Percentiles rank a stretch among this genome's conserved stretches.
Evolutionary conservation across 108 stramenopile species (phyloP).

Genomic region (Aurantiochytrium sp.): DNA sequence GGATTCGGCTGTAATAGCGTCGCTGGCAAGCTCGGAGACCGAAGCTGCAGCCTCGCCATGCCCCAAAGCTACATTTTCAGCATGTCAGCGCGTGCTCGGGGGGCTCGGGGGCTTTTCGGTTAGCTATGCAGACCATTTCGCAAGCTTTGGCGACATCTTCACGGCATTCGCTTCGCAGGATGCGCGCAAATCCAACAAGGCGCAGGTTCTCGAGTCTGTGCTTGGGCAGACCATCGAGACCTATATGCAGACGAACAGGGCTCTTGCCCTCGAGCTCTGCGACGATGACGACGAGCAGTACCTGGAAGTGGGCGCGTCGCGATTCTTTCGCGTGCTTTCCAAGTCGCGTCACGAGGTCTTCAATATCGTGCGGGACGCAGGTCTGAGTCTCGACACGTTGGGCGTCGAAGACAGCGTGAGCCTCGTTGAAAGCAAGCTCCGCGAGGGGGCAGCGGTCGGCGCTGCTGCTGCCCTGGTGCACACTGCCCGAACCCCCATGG

Average conservation of each 20-base stretch:
- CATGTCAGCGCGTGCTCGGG: not conserved
- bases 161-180: not conserved
- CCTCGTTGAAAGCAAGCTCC: not conserved
- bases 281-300: not conserved
- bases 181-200: not conserved
- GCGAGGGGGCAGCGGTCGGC: too few relatives aligned
- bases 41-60: not conserved
- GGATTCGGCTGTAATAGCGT: not conserved
- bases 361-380: constrained; percentile 29
- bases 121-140: not conserved
- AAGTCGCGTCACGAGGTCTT: constrained; percentile 35
- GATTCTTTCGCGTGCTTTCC: not conserved
- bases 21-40: not conserved
- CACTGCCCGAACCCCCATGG: not conserved
- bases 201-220: not conserved
- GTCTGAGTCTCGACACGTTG: not conserved
- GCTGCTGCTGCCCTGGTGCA: too few relatives aligned
- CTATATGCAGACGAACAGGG: not conserved
- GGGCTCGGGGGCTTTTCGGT: not conserved
- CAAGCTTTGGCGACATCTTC: not conserved
- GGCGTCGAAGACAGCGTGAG: not conserved
- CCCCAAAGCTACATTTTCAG: not conserved
- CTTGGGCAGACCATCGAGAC: not conserved
- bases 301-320: not conserved
- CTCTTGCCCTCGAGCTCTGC: not conserved